A percentile compares a stretch with the other conserved stretches of the same genome.
These are phyloP conservation scores for Plasmopara viticola DNA, from an alignment of 352 stramenopile species.

Conservation along the genomic window DNA sequence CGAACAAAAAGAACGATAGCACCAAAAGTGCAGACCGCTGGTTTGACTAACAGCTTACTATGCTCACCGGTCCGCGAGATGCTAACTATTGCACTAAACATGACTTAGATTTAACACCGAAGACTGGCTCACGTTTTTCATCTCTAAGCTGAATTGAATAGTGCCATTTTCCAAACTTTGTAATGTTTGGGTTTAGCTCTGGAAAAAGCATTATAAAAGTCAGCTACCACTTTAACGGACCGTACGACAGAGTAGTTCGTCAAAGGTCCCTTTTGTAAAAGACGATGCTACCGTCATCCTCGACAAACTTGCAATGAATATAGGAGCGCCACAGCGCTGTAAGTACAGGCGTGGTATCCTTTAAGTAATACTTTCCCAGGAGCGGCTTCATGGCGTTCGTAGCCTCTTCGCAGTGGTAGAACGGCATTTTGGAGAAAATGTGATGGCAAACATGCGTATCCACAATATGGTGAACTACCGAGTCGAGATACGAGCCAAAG, in stretches of 20 bases:
- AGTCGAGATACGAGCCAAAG: slow-evolving; percentile 94
- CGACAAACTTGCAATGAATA: slow-evolving; percentile 92
- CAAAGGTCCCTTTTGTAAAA: slow-evolving; percentile 83
- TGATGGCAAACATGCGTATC: slow-evolving; percentile 98
- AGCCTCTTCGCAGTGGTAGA: slow-evolving; percentile 96
- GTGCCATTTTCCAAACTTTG: no score
- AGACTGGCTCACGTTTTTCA: neutral
- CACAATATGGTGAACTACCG: slow-evolving; percentile 96
- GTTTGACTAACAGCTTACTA: slow-evolving; percentile 43
- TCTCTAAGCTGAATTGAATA: no score
- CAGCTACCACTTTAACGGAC: no score
- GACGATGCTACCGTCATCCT: slow-evolving; percentile 87
- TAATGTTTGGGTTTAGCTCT: no score
- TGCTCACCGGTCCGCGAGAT: neutral
- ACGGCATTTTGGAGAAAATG: slow-evolving; percentile 98
- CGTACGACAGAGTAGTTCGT: neutral
- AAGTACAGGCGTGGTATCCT: slow-evolving; percentile 87
- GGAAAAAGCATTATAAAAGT: no score
- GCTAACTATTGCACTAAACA: neutral
- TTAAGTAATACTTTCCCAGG: slow-evolving; percentile 94
- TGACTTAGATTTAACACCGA: neutral
- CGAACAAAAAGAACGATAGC: slow-evolving; percentile 12
- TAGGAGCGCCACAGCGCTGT: slow-evolving; percentile 90
- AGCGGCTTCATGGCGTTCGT: slow-evolving; percentile 91
- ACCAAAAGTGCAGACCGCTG: slow-evolving; percentile 40